phyloP scores from a whole-genome alignment of 192 early-diverging fungal species.

The Coemansia sp. region DNA sequence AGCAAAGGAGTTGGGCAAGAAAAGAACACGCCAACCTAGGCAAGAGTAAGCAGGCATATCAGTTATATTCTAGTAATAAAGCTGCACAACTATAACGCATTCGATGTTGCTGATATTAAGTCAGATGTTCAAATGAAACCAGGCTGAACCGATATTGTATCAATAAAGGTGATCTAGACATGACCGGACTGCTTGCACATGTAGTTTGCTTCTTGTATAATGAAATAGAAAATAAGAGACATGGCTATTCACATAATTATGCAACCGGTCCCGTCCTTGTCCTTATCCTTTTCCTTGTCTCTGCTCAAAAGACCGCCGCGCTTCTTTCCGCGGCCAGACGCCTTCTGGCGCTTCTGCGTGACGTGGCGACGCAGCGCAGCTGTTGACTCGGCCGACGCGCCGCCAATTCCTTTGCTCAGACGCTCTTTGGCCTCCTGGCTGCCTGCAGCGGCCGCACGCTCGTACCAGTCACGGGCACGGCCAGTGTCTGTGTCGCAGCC shows the following conservation, averaged over 20 bases:
- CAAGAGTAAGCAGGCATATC: neutral
- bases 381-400: constrained; percentile 29
- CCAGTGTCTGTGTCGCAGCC: constrained; percentile 57
- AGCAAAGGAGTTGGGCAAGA: constrained; percentile 34
- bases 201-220: too few relatives aligned
- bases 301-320: constrained; percentile 27
- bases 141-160: too few relatives aligned
- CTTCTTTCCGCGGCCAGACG: constrained; percentile 29
- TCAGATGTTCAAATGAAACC: too few relatives aligned
- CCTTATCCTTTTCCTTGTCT: constrained; percentile 45
- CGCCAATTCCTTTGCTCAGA: constrained; percentile 37
- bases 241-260: constrained; percentile 41
- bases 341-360: constrained; percentile 58
- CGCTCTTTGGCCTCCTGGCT: constrained; percentile 55
- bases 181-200: too few relatives aligned
- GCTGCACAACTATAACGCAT: too few relatives aligned
- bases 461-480: constrained; percentile 64
- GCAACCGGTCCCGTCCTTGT: constrained; percentile 37
- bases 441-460: constrained; percentile 62
- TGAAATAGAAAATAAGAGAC: neutral
- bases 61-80: too few relatives aligned
- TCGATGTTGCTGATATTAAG: too few relatives aligned
- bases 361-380: constrained; percentile 52
- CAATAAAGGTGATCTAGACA: too few relatives aligned
- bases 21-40: constrained; percentile 2